Base-by-base conservation (phyloP, 1,284 basidiomycete species). In the Neonothopanus nambi region DNA sequence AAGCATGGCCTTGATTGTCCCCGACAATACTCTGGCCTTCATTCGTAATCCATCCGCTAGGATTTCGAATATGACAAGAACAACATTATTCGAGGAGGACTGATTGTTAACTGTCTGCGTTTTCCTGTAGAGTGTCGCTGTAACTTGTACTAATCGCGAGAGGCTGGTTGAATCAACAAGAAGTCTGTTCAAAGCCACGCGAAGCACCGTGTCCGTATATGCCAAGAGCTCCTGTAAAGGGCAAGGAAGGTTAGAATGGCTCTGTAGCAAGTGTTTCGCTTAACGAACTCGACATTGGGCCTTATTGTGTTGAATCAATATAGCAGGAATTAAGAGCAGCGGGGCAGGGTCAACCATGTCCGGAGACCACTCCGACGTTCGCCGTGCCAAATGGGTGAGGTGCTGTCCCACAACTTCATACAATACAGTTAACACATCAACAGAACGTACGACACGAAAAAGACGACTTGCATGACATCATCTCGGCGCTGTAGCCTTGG, bases 251-350 rank as follows among this genome's bases (percentile, higher is more conserved):
- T 26, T 26, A 44, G 18, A 3, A 9, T n/a, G 8, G 30, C 6
- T 23, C 30, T 9, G 5, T 12, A 11, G 20, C 17, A 40, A n/a
- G n/a, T n/a, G 6, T 48, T 23, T 18, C 12, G 20, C 11, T 48
- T 39, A 1, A 64, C 72, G 56, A 57, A 87, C 86, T 55, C 80
- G 73, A 62, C 76, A 77, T 44, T 80, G 74, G n/a, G 74, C 66
- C 63, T 81, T 82, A 66, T 87, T 85, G 62, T 82, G 74, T 51
- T 82, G 76, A 11, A 86, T 70, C 23, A 89, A 69, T 7, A 72
- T 71, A 5, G 79, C 70, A 1, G 76, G 70, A 50, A 86, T 76
- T 2, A 68, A 47, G 15, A 89, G 61, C 13, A 89, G 60, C 4
- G 84, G 74, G 12, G 80, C 80, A 4, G 82, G 75, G 60, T 88